Conservation (phyloP, 148 eudicot species). For the Rhododendron ovatum region DNA sequence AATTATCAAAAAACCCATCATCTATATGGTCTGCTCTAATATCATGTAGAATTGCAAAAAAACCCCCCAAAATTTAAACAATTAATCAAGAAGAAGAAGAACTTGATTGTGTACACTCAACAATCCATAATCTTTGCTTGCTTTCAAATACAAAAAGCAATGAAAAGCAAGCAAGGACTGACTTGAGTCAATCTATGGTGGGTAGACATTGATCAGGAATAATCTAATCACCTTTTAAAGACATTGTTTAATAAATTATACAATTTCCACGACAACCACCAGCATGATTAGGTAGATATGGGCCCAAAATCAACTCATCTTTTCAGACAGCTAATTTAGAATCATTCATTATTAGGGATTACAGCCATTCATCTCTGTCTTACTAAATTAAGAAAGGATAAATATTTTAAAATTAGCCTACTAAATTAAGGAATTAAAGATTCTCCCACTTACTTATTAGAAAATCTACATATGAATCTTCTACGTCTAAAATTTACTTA, state of each 20-base stretch:
- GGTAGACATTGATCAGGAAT: background rate
- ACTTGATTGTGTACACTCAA: background rate
- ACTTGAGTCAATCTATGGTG: background rate
- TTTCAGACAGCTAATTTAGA: background rate
- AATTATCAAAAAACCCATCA: no score
- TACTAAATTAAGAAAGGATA: background rate
- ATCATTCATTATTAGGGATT: background rate
- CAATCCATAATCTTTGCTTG: background rate
- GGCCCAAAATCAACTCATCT: background rate
- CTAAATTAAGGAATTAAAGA: background rate
- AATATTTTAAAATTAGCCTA: background rate
- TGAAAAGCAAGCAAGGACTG: background rate
- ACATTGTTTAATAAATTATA: background rate
- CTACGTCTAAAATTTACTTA: background rate
- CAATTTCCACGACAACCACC: conserved; percentile 10
- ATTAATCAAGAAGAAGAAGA: background rate
- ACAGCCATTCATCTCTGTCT: background rate
- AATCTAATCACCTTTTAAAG: background rate
- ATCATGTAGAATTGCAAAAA: background rate
- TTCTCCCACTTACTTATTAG: background rate
- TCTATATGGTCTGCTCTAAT: background rate
- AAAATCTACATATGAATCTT: background rate
- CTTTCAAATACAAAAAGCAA: background rate
- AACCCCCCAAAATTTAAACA: background rate
- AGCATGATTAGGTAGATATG: conserved; percentile 24